phyloP scores from a whole-genome alignment of 495 filamentous ascomycete genomes.

The Lophiotrema nucula region DNA sequence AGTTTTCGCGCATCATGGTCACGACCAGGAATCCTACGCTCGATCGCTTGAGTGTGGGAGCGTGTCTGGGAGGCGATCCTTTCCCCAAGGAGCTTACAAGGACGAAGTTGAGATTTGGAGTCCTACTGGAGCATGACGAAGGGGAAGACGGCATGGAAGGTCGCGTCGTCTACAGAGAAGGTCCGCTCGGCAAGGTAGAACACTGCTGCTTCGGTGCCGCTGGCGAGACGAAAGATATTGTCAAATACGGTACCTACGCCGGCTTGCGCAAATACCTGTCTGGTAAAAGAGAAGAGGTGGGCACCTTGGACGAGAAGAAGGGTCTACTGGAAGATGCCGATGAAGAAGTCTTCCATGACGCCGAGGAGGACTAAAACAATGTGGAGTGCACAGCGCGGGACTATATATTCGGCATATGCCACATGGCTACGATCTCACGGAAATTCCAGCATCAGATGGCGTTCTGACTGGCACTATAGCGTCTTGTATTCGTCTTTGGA shows the following conservation, averaged over 20 bases:
- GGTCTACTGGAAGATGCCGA: slow-evolving; percentile 10
- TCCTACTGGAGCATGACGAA: slow-evolving; percentile 33
- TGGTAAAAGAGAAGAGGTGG: slow-evolving; percentile 14
- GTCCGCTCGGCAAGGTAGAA: slow-evolving; percentile 26
- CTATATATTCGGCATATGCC: too few species aligned
- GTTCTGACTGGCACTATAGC: too few species aligned
- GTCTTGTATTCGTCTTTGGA: too few species aligned
- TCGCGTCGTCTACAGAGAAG: too few species aligned
- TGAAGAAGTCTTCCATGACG: too few species aligned
- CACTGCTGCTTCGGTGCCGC: slow-evolving; percentile 30
- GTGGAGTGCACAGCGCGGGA: too few species aligned
- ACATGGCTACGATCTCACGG: too few species aligned
- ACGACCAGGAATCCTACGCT: slow-evolving; percentile 45
- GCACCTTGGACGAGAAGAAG: slow-evolving; percentile 19
- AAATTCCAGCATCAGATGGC: too few species aligned
- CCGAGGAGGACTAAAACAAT: too few species aligned
- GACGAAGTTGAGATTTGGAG: slow-evolving; percentile 43
- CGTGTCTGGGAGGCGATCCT: slow-evolving; percentile 45
- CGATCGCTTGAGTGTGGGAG: slow-evolving; percentile 41
- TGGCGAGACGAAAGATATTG: slow-evolving; percentile 32
- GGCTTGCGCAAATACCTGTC: slow-evolving; percentile 32
- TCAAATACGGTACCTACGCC: slow-evolving; percentile 35
- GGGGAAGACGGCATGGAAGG: too few species aligned
- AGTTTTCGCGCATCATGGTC: slow-evolving; percentile 46
- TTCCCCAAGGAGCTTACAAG: slow-evolving; percentile 41